Percentiles rank a stretch among this genome's conserved stretches.
These are phyloP conservation scores for Kwoniella shandongensis DNA, from an alignment of 768 basidiomycete genomes.

Conservation along the genomic window DNA sequence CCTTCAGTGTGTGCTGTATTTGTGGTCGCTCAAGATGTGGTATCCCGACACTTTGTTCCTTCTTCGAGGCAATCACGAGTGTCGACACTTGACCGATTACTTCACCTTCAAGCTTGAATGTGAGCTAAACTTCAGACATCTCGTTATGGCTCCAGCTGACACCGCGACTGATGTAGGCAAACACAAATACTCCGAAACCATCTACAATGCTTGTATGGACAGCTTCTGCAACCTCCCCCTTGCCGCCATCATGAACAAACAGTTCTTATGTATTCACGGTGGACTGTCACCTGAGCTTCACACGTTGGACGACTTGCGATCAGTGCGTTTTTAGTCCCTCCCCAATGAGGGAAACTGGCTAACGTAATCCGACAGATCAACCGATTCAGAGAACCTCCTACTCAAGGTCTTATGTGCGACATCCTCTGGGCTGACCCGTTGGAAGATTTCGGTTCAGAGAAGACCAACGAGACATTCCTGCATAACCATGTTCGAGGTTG, in stretches of 20 bases:
- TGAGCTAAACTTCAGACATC: constrained; percentile 55
- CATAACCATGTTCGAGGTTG: constrained; percentile 97
- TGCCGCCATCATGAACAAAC: constrained; percentile 98
- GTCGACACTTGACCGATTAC: constrained; percentile 96
- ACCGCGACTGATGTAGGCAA: constrained; percentile 65
- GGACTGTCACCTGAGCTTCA: constrained; percentile 93
- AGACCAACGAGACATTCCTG: constrained; percentile 79
- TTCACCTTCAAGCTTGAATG: constrained; percentile 99
- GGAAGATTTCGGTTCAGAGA: constrained; percentile 95
- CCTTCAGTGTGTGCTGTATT: constrained; percentile 85
- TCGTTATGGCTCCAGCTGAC: constrained; percentile 6
- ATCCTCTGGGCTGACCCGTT: constrained; percentile 98
- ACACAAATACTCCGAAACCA: constrained; percentile 95
- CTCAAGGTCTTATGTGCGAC: constrained; percentile 96
- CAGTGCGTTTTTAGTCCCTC: constrained; percentile 59
- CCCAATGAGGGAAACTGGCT: not conserved
- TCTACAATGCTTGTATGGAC: constrained; percentile 98
- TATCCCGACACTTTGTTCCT: constrained; percentile 96
- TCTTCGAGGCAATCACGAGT: constrained; percentile 97
- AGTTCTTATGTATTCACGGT: constrained; percentile 97
- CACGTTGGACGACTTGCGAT: constrained; percentile 90
- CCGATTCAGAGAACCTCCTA: constrained; percentile 97
- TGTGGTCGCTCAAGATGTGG: constrained; percentile 99
- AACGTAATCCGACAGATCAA: constrained; percentile 65
- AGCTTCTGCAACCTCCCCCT: constrained; percentile 93